Evolutionary conservation across 441 rosid species (phyloP).

Genomic region (Euphorbia celastroides): DNA sequence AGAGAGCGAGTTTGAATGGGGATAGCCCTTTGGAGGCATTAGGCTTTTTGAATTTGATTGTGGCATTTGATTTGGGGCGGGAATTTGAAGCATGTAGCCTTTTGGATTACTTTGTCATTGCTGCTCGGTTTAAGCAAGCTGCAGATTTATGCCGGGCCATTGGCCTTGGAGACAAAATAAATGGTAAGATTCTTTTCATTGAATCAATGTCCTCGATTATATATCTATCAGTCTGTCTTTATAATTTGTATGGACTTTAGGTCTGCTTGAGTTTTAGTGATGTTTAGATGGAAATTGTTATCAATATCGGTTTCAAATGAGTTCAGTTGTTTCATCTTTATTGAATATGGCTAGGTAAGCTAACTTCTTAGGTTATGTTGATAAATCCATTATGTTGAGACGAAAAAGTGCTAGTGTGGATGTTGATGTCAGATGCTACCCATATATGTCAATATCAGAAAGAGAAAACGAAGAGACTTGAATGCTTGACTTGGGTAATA

Average conservation of each 20-base stretch:
- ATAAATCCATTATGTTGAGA: background rate
- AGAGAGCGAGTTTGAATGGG: slow-evolving; percentile 22
- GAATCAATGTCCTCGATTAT: background rate
- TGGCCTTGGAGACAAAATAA: slow-evolving; percentile 37
- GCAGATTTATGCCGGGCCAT: slow-evolving; percentile 36
- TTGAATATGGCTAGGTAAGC: background rate
- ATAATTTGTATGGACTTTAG: background rate
- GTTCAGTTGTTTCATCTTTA: background rate
- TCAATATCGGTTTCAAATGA: background rate
- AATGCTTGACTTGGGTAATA: background rate
- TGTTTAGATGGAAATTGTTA: background rate
- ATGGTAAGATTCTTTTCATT: slow-evolving; percentile 30
- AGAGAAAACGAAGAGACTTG: background rate
- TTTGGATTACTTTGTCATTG: slow-evolving; percentile 32
- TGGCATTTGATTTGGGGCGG: slow-evolving; percentile 41
- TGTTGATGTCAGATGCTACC: background rate
- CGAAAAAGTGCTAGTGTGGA: background rate
- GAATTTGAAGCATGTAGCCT: slow-evolving; percentile 43
- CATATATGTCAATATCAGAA: too few species aligned
- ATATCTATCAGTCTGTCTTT: background rate
- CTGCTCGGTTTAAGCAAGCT: slow-evolving; percentile 39
- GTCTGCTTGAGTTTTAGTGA: background rate
- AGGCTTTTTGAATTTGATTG: slow-evolving; percentile 58
- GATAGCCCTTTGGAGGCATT: slow-evolving; percentile 37
- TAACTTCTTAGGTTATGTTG: background rate